Base-by-base conservation (phyloP, 2,329 filamentous ascomycete species). In the Amauroascus niger region DNA sequence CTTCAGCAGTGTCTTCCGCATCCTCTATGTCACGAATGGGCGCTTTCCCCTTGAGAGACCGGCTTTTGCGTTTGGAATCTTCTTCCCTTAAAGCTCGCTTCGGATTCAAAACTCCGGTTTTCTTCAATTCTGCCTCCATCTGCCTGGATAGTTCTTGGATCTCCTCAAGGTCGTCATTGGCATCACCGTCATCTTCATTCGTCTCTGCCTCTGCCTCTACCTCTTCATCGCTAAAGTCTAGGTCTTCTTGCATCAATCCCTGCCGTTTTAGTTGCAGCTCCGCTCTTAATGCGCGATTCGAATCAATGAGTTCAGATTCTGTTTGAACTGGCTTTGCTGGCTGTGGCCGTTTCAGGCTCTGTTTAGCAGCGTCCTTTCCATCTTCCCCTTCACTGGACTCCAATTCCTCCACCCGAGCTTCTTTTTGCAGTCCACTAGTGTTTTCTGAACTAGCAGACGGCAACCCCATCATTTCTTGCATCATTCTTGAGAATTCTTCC, bases 401-500 rank as follows among this genome's bases (percentile, higher is more conserved):
- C 41, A 54, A 47, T 39, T 55, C 51, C 46, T 53, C 46, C 7
- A 55, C 50, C 16, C 16, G 50, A 18, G 44, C 35, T 9, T 46
- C 47, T 22, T 22, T 47, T 33, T 58, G 58, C 2, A 61, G 58
- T 37, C 60, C 55, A 7, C 59, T 55, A 13, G 62, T 58, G 13
- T 58, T 56, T 7, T 59, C 60, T 37, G 61, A 60, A 26, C 59
- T 64, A 11, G 65, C 53, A 2, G 74, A 68, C 6, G 79, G 76
- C 67, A 82, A 75, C 0, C 87, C 87, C 84, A 93, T 90, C 83
- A 94, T 90, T 64, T 94, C 87, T 56, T 83, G 81, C 88, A 98
- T 95, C 78, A 95, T 88, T 51, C 75, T 80, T 7, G 85, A 78
- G 61, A 96, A 95, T 52, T 91, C 85, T 33, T 83, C 81, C 67